These are phyloP conservation scores for Crithidia bombi DNA, from an alignment of 208 protist species.

Conservation along the genomic window DNA sequence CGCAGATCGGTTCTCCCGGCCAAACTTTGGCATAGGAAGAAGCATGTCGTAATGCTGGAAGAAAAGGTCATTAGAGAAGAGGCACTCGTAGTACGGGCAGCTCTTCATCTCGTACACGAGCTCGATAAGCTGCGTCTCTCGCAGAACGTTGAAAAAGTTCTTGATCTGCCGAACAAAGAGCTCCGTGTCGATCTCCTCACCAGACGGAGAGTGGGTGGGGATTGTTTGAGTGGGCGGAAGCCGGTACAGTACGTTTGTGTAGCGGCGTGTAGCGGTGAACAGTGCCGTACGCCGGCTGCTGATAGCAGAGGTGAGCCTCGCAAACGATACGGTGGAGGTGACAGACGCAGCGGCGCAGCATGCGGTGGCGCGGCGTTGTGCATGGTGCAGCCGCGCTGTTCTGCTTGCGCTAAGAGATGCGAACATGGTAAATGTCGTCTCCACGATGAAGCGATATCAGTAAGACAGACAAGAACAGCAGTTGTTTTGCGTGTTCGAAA, in stretches of 20 bases:
- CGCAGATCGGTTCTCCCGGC: conserved; percentile 73
- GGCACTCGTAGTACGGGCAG: conserved; percentile 84
- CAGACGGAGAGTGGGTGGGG: conserved; percentile 71
- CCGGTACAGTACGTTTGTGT: conserved; percentile 81
- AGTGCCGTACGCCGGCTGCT: neutral
- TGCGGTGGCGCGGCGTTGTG: conserved; percentile 2
- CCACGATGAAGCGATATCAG: neutral
- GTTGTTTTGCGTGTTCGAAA: no score
- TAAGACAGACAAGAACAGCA: neutral
- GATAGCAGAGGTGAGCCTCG: neutral
- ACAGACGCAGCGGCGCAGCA: neutral
- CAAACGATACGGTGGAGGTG: conserved; percentile 5
- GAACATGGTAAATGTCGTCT: conserved; percentile 3
- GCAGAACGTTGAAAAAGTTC: conserved; percentile 64
- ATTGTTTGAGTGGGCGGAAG: conserved; percentile 68
- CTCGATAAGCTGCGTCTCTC: conserved; percentile 75
- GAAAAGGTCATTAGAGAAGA: conserved; percentile 77
- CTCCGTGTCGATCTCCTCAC: conserved; percentile 77
- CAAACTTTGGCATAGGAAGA: conserved; percentile 86
- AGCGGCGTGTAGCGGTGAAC: conserved; percentile 35
- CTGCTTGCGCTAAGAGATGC: neutral
- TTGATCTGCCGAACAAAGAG: conserved; percentile 73
- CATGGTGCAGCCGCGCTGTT: neutral
- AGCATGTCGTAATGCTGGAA: conserved; percentile 87
- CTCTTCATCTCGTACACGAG: conserved; percentile 80